Evolutionary conservation across 371 early-diverging fungal genomes (phyloP).

Genomic region (Mortierella sp.): DNA sequence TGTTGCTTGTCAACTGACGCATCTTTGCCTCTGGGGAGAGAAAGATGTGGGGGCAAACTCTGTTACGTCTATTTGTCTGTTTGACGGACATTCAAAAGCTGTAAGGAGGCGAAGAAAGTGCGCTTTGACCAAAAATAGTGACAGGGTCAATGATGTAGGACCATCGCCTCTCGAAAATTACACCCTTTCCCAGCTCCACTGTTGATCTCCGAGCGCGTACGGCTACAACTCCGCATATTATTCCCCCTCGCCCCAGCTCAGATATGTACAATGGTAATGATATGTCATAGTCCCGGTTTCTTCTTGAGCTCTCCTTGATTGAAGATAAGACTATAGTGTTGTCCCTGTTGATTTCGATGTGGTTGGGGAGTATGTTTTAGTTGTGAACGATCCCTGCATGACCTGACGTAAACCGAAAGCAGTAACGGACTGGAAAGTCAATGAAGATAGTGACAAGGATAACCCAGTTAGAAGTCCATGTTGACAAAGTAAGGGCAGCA

Average conservation of each 20-base stretch:
- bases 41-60: not conserved
- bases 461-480: not conserved
- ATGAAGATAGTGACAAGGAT: not conserved
- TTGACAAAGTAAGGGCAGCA: not conserved
- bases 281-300: not conserved
- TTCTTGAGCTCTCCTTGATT: not conserved
- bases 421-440: not conserved
- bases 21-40: not conserved
- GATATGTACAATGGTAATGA: not conserved
- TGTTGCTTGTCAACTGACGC: not conserved
- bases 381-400: slow-evolving; percentile 1
- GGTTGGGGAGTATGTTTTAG: not conserved
- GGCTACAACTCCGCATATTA: not conserved
- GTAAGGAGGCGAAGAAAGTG: not conserved
- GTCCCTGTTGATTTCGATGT: not conserved
- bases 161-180: not conserved
- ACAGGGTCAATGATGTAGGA: not conserved
- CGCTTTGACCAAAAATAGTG: slow-evolving; percentile 12
- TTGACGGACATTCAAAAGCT: slow-evolving; percentile 6
- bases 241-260: not conserved
- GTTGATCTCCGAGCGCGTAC: not conserved
- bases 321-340: not conserved
- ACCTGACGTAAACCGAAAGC: slow-evolving; percentile 4
- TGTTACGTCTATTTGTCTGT: not conserved
- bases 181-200: slow-evolving; percentile 4